These are phyloP conservation scores for Gossypium schwendimanii DNA, from an alignment of 441 rosid genomes.

Conservation along the genomic window DNA sequence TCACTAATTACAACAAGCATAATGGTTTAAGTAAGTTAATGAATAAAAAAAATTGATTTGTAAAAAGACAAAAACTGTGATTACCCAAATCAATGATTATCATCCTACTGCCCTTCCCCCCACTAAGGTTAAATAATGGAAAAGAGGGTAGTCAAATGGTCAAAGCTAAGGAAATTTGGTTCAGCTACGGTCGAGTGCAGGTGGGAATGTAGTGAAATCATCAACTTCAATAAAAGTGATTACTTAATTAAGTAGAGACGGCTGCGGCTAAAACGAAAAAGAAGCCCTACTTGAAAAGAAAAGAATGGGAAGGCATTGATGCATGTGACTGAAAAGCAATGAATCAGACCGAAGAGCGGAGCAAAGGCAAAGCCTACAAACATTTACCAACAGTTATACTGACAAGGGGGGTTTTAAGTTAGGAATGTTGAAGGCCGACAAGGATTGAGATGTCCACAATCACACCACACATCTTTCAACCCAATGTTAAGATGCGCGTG, in stretches of 20 bases:
- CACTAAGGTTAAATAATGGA: background rate
- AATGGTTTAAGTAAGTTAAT: background rate
- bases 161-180: background rate
- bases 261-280: background rate
- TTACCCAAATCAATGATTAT: background rate
- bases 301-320: background rate
- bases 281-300: background rate
- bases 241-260: background rate
- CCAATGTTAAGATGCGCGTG: no score
- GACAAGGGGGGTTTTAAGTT: no score
- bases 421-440: no score
- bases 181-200: background rate
- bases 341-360: background rate
- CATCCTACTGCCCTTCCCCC: background rate
- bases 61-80: background rate
- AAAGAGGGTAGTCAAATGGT: background rate
- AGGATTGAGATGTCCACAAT: no score
- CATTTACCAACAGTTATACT: no score
- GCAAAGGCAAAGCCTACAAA: background rate
- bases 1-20: background rate
- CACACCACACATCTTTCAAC: no score
- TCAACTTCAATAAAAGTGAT: background rate
- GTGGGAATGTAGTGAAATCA: background rate
- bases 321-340: constrained; percentile 1
- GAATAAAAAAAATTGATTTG: background rate